Evolutionary conservation across 192 early-diverging fungal genomes (phyloP).

Genomic region (Coemansia erecta): DNA sequence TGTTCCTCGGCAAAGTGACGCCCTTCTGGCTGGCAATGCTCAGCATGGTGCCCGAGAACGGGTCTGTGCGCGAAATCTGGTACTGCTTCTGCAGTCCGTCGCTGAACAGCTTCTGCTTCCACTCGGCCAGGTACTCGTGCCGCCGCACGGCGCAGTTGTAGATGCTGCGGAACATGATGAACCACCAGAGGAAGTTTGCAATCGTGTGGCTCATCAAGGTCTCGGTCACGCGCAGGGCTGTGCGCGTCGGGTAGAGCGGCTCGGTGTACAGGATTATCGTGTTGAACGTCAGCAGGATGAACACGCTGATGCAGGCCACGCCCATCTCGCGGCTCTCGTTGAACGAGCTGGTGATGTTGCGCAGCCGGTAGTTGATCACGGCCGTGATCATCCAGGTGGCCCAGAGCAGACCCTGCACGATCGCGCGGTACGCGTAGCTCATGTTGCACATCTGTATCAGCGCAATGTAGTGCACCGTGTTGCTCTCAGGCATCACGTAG

Average conservation of each 20-base stretch:
- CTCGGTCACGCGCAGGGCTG: conserved; percentile 20
- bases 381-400: conserved; percentile 40
- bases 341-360: conserved; percentile 53
- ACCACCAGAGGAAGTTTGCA: conserved; percentile 53
- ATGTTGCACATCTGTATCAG: conserved; percentile 44
- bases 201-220: conserved; percentile 29
- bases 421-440: conserved; percentile 37
- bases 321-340: conserved; percentile 49
- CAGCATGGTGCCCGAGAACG: conserved; percentile 36
- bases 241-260: conserved; percentile 35
- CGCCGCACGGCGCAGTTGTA: conserved; percentile 41
- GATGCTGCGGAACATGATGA: conserved; percentile 50
- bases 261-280: conserved; percentile 38
- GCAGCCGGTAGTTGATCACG: conserved; percentile 36
- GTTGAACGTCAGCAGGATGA: conserved; percentile 42
- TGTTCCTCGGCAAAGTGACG: conserved; percentile 22
- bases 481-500: conserved; percentile 24
- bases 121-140: conserved; percentile 27
- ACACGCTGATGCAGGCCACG: conserved; percentile 38
- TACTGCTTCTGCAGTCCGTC: conserved; percentile 52
- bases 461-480: conserved; percentile 33
- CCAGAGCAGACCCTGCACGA: conserved; percentile 46
- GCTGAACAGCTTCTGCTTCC: conserved; percentile 46
- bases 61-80: conserved; percentile 44
- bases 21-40: conserved; percentile 32